Base-by-base conservation (phyloP, 2,329 filamentous ascomycete genomes). In the Cercospora zeina region DNA sequence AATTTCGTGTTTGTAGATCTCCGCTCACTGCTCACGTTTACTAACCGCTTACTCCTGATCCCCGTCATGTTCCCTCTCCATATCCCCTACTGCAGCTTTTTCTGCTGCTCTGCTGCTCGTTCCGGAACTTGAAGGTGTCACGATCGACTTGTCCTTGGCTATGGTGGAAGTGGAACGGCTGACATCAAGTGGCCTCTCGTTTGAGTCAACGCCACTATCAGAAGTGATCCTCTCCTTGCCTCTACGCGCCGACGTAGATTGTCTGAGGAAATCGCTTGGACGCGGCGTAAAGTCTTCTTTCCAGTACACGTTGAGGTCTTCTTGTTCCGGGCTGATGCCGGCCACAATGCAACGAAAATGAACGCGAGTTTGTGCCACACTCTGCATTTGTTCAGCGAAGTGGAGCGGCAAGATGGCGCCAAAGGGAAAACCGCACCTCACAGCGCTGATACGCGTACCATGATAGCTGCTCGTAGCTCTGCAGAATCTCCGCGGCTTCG, bases 391-490 rank as follows among this genome's bases (percentile, higher is more conserved):
- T 42, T 55, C 24, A 55, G 33, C 16, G 50, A 54, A 9, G n/a
- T 16, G 31, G 7, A 11, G 53, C 24, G 6, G 42, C 19, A 5
- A 42, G 31, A 21, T 8, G 10, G 24, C 47, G 8, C 47, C 47
- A 21, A 30, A 62, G 3, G 24, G 19, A 31, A 3, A 37, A 31
- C 65, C 69, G 36, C 49, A 73, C 72, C 65, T 74, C 71, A 56
- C 70, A 70, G 13, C 72, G 66, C 30, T 63, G 30, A 21, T 68
- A 64, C 1, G 72, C 65, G 21, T 64, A 49, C 72, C 72, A 74
- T 54, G 69, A 71, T 1, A 74, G 64, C 51, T 67, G 66, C 62
- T 74, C 72, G 57, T 74, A 74, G 62, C 69, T 72, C 49, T 72
- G 68, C 42, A 74, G 65, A 14, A 69, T 70, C 53, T 70, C 62